Evolutionary conservation across 495 filamentous ascomycete genomes (phyloP), one percentile per base, ranked within the genome.

Genomic region (Glarea lozoyensis): DNA sequence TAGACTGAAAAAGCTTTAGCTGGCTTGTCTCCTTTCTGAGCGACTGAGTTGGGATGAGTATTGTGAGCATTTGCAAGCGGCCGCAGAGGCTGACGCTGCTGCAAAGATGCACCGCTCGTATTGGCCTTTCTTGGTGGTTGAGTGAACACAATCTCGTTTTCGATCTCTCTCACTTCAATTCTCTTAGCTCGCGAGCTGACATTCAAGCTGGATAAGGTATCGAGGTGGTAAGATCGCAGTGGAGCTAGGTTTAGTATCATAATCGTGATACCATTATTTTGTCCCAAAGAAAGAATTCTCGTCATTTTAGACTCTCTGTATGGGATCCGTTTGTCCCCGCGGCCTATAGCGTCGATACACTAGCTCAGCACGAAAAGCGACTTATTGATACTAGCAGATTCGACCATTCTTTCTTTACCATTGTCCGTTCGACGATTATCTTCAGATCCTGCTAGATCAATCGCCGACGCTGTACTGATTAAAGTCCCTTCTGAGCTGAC

Each of bases 341-440:
- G 62, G 7, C 67, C 70, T 50, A 98, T 98, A 11, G 92, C 92
- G 62, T 98, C 92, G 33, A 97, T 88, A 54, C 92, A 98, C 58
- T 96, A 88, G 17, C 87, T 87, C 21, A 98, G 67, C 22, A 94
- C 88, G 53, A 98, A 98, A 10, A 98, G 70, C 48, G 82, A 89
- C 66, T 96, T 98, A 70, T 98, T 98, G 68, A 98, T 98, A 57
- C 87, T 93, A 2, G 89, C 87, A n/a, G 88, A 94, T 60, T 98
- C 92, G 2, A 93, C 73, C 68, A 98, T 73, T 11, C 92, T 70
- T 56, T 95, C 88, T 62, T 92, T 93, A 48, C 82, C 86, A 63
- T 98, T 98, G 24, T 94, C 88, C 0, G 92, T 98, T 24, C 92
- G 65, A 18, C 92, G 71, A 59, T 98, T 98, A 58, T 98, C 92